These are phyloP conservation scores for Lecanicillium sp. DNA, from an alignment of 2,329 filamentous ascomycete genomes.

Conservation along the genomic window DNA sequence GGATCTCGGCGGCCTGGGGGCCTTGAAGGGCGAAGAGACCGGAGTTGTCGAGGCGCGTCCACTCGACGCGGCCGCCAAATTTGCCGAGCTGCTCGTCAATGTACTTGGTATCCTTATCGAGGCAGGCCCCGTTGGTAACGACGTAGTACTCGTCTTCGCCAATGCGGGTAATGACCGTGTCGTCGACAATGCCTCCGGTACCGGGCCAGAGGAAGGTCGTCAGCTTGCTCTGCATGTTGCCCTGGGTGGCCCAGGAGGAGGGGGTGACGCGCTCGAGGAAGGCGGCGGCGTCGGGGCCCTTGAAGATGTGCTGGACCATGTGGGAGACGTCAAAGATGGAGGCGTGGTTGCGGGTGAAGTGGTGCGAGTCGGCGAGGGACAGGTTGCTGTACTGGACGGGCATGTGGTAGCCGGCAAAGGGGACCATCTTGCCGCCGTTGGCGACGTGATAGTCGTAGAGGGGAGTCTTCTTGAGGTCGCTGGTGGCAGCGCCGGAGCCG, in stretches of 20 bases:
- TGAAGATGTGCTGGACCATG: constrained; percentile 89
- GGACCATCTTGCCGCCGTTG: constrained; percentile 86
- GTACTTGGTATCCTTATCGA: constrained; percentile 81
- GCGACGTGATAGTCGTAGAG: constrained; percentile 73
- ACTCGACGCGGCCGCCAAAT: constrained; percentile 50
- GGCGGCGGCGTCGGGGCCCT: constrained; percentile 69
- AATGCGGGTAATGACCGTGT: constrained; percentile 84
- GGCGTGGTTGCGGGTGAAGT: constrained; percentile 80
- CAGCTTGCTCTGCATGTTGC: constrained; percentile 66
- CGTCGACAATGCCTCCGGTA: constrained; percentile 89
- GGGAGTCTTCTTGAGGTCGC: constrained; percentile 55
- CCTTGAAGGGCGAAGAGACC: constrained; percentile 89
- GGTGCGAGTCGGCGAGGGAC: constrained; percentile 77
- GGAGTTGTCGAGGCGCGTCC: constrained; percentile 64
- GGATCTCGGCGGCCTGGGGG: constrained; percentile 64
- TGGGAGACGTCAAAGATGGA: constrained; percentile 95
- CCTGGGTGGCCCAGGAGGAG: constrained; percentile 59
- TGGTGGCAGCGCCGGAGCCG: constrained; percentile 23
- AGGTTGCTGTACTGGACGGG: constrained; percentile 79
- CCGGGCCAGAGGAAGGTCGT: constrained; percentile 74
- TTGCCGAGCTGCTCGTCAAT: constrained; percentile 61
- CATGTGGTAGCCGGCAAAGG: constrained; percentile 92
- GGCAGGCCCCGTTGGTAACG: constrained; percentile 89
- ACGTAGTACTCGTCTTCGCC: constrained; percentile 74
- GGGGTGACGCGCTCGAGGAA: constrained; percentile 86